phyloP scores from a whole-genome alignment of 129 eudicot genomes.

The Helichrysum umbraculigerum region DNA sequence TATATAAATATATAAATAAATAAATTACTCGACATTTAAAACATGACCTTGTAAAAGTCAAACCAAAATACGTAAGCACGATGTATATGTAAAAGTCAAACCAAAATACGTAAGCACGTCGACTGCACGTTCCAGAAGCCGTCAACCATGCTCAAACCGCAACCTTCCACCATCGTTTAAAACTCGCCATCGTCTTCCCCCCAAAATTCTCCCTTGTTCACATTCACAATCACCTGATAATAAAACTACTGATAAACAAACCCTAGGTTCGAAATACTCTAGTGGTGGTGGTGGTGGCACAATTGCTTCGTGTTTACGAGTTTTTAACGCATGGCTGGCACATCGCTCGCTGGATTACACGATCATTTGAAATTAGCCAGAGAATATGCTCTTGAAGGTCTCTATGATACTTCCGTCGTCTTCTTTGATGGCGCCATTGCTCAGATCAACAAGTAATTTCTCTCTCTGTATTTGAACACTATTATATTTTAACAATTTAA shows the following conservation, averaged over 20 bases:
- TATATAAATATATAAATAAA: background rate
- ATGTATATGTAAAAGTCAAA: no score
- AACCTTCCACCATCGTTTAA: background rate
- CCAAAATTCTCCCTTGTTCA: background rate
- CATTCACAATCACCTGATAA: constrained; percentile 1
- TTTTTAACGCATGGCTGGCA: constrained; percentile 25
- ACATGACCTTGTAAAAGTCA: background rate
- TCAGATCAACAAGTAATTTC: constrained; percentile 91
- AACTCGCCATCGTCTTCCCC: constrained; percentile 22
- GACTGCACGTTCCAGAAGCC: constrained; percentile 24
- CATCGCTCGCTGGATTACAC: constrained; percentile 76
- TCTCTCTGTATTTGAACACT: background rate
- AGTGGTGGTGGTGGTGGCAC: background rate
- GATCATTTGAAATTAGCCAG: constrained; percentile 94
- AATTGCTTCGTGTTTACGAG: constrained; percentile 34
- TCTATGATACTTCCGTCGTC: constrained; percentile 89
- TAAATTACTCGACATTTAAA: background rate
- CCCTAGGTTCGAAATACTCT: constrained; percentile 7
- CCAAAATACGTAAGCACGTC: constrained; percentile 22
- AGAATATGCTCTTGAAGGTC: constrained; percentile 92
- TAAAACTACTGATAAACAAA: background rate
- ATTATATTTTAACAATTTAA: background rate
- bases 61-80: no score
- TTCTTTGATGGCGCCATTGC: constrained; percentile 99
- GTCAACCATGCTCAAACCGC: constrained; percentile 24